A percentile compares a stretch with the other conserved stretches of the same genome.
These are phyloP conservation scores for Linnemannia schmuckeri DNA, from an alignment of 192 early-diverging fungal genomes.

Conservation along the genomic window DNA sequence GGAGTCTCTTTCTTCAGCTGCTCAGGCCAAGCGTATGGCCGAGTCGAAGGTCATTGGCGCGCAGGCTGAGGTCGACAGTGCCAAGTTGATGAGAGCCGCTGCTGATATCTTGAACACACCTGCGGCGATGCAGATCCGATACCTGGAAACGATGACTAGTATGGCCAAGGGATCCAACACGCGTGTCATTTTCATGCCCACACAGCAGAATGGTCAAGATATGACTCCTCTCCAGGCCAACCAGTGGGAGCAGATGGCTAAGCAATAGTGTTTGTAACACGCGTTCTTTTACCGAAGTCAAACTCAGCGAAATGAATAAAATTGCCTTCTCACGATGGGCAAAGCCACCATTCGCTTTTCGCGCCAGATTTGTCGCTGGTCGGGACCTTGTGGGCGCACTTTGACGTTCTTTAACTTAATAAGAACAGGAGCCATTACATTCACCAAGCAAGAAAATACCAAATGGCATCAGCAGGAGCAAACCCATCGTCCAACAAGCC, in stretches of 20 bases:
- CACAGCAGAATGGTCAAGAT: background rate
- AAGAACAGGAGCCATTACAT: background rate
- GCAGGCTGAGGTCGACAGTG: constrained; percentile 84
- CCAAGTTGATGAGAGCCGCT: constrained; percentile 93
- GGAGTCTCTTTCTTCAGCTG: constrained; percentile 85
- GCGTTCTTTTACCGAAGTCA: background rate
- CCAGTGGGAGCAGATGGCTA: constrained; percentile 31
- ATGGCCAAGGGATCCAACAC: constrained; percentile 80
- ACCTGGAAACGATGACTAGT: constrained; percentile 82
- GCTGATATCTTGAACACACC: constrained; percentile 90
- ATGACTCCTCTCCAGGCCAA: constrained; percentile 30
- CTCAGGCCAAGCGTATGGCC: constrained; percentile 88
- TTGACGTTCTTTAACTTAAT: background rate
- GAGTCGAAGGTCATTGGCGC: constrained; percentile 92
- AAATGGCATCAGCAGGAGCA: constrained; percentile 23
- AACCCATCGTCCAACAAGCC: constrained; percentile 21
- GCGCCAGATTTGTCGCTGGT: background rate
- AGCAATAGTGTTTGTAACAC: background rate
- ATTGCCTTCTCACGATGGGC: background rate
- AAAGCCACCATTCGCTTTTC: background rate
- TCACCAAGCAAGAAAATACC: too few species aligned
- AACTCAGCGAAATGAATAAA: background rate
- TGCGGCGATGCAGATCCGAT: constrained; percentile 87
- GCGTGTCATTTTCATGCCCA: constrained; percentile 80
- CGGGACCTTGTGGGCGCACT: background rate